Evolutionary conservation across 768 basidiomycete genomes (phyloP).

Genomic region (Hortiboletus flavorubellus): DNA sequence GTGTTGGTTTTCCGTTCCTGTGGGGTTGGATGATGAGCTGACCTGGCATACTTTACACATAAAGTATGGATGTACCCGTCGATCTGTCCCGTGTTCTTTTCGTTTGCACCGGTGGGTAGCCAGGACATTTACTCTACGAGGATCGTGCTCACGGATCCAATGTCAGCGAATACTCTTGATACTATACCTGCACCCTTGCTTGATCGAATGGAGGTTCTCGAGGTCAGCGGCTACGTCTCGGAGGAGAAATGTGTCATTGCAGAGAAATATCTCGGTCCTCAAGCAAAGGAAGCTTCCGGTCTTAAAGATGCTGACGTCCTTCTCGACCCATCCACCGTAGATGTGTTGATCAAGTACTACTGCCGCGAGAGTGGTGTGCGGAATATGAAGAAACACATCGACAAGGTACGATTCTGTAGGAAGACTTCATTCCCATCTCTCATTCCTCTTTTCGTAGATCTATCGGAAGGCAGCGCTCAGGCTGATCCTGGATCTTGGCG

Average conservation of each 20-base stretch:
- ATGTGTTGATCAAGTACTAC: constrained; percentile 92
- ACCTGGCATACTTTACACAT: neutral
- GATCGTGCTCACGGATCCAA: constrained; percentile 5
- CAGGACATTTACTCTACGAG: neutral
- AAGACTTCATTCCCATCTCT: neutral
- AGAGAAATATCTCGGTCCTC: constrained; percentile 82
- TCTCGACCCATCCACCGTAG: constrained; percentile 74
- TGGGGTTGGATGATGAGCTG: neutral
- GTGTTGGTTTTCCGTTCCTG: constrained; percentile 28
- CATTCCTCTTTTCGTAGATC: constrained; percentile 50
- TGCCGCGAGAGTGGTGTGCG: constrained; percentile 96
- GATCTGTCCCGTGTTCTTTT: constrained; percentile 96
- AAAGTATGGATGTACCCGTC: constrained; percentile 95
- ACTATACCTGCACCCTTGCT: constrained; percentile 92
- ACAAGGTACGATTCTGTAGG: constrained; percentile 67
- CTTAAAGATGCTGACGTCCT: constrained; percentile 80
- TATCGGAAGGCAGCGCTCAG: constrained; percentile 95
- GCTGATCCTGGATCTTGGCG: constrained; percentile 87
- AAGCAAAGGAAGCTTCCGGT: constrained; percentile 89
- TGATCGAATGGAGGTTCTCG: constrained; percentile 95
- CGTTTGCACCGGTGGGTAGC: constrained; percentile 74
- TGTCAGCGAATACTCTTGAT: constrained; percentile 80
- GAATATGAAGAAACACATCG: constrained; percentile 97
- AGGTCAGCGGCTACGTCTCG: constrained; percentile 91
- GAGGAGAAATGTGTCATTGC: constrained; percentile 92